Base-by-base conservation (phyloP, 768 basidiomycete genomes). In the Auriscalpium vulgare region DNA sequence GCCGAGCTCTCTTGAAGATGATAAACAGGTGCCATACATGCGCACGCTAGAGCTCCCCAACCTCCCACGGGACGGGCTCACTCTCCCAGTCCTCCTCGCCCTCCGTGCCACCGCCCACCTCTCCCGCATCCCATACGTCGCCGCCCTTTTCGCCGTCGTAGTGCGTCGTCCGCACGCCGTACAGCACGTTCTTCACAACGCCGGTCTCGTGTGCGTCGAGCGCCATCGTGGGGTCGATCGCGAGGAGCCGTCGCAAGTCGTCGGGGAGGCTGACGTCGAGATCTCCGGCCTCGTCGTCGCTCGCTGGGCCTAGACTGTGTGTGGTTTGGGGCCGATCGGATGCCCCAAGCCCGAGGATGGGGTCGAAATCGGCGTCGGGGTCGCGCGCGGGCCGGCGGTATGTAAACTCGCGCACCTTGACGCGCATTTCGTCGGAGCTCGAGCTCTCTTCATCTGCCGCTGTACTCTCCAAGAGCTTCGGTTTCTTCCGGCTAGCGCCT, bases 41-140 rank as follows among this genome's bases (percentile, higher is more conserved):
- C 50, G 35, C 46, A 34, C 13, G 53, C 54, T 78, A 90, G 69
- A 91, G 63, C 63, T 89, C 89, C 52, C 82, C 89, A 9, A 81
- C 75, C 69, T 87, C 87, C 89, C 89, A 91, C 57, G 88, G 85
- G 37, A 90, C 78, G 38, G 85, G 84, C 68, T 90, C 88, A 37
- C 85, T 82, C 69, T 90, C 89, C 89, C 89, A 91, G 38, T 72
- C 71, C 29, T 71, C 71, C 37, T 67, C 67, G 37, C 57, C 63
- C 40, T 66, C 56, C 34, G 49, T 53, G 16, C 69, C 71, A 37
- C 72, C 72, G 61, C 76, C 73, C 50, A 73, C 72, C 67, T 91
- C 88, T 21, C 88, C 88, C 44, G 81, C 81, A 62, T 80, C 83
- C 88, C 88, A 90, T 56, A 90, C 81, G 55, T 85, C 80, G 3